Conservation (phyloP, 2,329 filamentous ascomycete genomes). For the Sclerotinia trifoliorum region DNA sequence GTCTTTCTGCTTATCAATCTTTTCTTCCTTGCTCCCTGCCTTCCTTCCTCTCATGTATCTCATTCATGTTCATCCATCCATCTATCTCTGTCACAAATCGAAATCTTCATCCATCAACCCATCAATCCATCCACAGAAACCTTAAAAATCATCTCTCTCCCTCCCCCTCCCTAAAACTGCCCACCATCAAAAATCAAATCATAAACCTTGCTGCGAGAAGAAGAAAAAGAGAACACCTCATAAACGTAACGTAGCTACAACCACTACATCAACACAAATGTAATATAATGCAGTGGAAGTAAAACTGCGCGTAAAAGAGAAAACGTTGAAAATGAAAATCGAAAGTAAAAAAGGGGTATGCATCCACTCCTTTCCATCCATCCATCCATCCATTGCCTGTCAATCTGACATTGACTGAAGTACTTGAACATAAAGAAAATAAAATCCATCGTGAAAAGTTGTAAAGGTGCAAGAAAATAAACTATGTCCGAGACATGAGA, state of each 20-base stretch:
- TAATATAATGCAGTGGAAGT: background rate
- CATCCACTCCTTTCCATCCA: background rate
- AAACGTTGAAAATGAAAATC: background rate
- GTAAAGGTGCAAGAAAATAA: slow-evolving; percentile 6
- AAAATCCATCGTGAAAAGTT: background rate
- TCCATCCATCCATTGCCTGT: slow-evolving; percentile 1
- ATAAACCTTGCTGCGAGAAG: background rate
- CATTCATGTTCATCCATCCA: too few species aligned
- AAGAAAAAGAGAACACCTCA: background rate
- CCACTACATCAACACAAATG: slow-evolving; percentile 3
- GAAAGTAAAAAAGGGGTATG: slow-evolving; percentile 14
- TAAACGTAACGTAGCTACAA: background rate
- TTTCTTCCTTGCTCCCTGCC: background rate
- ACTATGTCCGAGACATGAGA: background rate
- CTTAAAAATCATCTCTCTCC: background rate
- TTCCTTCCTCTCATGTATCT: background rate
- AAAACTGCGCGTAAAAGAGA: background rate
- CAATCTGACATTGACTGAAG: slow-evolving; percentile 3
- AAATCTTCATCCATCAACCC: background rate
- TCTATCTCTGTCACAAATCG: background rate
- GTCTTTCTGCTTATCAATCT: background rate
- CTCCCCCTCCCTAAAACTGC: background rate
- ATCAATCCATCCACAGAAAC: background rate
- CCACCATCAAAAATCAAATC: background rate
- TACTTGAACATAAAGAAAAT: slow-evolving; percentile 10